Evolutionary conservation across 306 rosid genomes (phyloP).

Genomic region (Abrus precatorius): DNA sequence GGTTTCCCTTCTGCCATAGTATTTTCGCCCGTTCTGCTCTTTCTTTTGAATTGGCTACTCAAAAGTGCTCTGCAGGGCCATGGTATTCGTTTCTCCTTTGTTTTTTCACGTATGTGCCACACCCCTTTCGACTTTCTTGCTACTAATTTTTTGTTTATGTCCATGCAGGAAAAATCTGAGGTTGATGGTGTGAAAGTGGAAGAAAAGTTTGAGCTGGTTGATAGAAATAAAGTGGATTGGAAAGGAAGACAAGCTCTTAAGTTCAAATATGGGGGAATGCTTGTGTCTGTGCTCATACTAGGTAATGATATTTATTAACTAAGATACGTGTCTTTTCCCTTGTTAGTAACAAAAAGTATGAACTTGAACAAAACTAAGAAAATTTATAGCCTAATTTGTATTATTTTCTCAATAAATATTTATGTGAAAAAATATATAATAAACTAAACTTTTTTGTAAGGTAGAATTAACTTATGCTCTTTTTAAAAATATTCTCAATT

Average conservation of each 20-base stretch:
- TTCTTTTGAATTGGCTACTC: conserved; percentile 34
- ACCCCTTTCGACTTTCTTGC: conserved; percentile 2
- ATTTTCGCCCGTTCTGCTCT: conserved; percentile 34
- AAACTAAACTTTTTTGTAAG: too few relatives aligned
- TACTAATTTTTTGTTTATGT: background rate
- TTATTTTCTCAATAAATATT: too few relatives aligned
- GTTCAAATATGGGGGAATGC: conserved; percentile 77
- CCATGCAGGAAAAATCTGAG: conserved; percentile 64
- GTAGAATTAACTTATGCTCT: too few relatives aligned
- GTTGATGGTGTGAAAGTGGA: conserved; percentile 23
- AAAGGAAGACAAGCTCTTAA: conserved; percentile 82
- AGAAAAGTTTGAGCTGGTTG: conserved; percentile 55
- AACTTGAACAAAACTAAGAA: too few relatives aligned
- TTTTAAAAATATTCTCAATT: too few relatives aligned
- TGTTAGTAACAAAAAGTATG: background rate
- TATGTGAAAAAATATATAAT: too few relatives aligned
- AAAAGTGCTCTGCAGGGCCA: conserved; percentile 29
- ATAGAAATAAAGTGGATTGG: conserved; percentile 89
- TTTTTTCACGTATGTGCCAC: background rate
- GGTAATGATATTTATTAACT: conserved; percentile 49
- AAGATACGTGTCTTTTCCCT: background rate
- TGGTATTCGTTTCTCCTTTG: conserved; percentile 50
- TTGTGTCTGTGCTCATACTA: conserved; percentile 62
- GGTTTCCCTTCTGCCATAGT: conserved; percentile 30
- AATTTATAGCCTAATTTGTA: too few relatives aligned